Evolutionary conservation across 805 yeast genomes (phyloP), one percentile per base, ranked within the genome.

Genomic region (baker's yeast (Saccharomyces cerevisiae)): DNA sequence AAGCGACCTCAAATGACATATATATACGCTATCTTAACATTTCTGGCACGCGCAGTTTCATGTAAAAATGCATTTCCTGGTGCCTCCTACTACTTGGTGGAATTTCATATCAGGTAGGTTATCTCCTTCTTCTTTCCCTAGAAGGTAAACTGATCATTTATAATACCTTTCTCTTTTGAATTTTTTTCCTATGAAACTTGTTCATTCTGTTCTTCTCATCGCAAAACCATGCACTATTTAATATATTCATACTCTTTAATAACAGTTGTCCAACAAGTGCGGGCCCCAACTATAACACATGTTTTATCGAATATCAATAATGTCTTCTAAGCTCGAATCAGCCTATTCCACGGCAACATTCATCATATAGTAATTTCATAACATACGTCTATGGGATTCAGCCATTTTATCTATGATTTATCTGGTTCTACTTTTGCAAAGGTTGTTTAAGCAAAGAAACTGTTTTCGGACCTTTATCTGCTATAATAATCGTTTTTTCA

Each of bases 381-480:
- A 87, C 96, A 79, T 89, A 88, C 96, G 86, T 89, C 96, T 89
- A 82, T 89, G 96, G 76, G 96, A 85, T 83, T 88, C 96, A 82
- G 96, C 90, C 96, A 89, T 89, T 79, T 76, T 82, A 67, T 62
- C 55, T 36, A 6, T 36, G 43, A 36, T 36, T 17, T 47, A 58
- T 53, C 55, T 57, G 62, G 58, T 55, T 47, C 46, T 50, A 48
- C 46, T 53, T 22, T 26, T 36, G 21, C 11, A 17, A 17, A 36
- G 43, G 17, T 36, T 36, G 24, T 36, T 6, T 8, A 17, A 17
- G 24, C 43, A 17, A 36, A 36, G 17, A 6, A 17, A 17, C 24
- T 17, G 13, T 36, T 36, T 36, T 8, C 4, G 8, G 2, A 36
- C 13, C 11, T 31, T 17, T 17, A 36, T 36, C 24, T n/a, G 24